These are phyloP conservation scores for Eremochloa ophiuroides DNA, from an alignment of 176 grass and related monocot genomes.

Conservation along the genomic window DNA sequence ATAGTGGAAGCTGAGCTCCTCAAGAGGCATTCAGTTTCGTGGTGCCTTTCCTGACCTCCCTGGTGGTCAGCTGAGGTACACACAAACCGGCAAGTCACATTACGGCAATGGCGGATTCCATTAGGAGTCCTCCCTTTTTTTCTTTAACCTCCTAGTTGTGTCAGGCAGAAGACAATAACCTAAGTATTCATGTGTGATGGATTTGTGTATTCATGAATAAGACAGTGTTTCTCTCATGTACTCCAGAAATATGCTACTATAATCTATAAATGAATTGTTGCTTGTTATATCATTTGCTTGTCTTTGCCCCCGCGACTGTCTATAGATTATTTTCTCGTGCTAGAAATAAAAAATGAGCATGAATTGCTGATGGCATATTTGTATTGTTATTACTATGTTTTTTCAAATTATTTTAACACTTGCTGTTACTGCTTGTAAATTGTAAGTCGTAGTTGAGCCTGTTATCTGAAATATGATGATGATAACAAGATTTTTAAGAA, in stretches of 20 bases:
- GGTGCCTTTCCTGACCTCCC: slow-evolving; percentile 29
- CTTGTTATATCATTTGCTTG: neutral
- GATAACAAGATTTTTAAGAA: neutral
- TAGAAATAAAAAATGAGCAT: neutral
- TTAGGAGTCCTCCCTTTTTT: slow-evolving; percentile 21
- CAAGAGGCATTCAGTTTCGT: slow-evolving; percentile 12
- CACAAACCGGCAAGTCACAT: slow-evolving; percentile 57
- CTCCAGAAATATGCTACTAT: slow-evolving; percentile 14
- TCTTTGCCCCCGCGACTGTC: neutral
- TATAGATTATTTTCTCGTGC: neutral
- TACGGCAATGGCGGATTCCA: slow-evolving; percentile 46
- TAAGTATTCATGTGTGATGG: slow-evolving; percentile 3
- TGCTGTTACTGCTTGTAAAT: neutral
- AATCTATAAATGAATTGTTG: neutral
- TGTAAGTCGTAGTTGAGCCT: neutral
- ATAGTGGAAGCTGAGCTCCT: slow-evolving; percentile 3
- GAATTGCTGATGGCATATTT: neutral
- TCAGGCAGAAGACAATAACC: slow-evolving; percentile 13
- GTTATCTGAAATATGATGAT: neutral
- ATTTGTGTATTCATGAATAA: neutral
- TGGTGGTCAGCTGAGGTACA: slow-evolving; percentile 34
- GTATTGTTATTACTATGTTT: neutral
- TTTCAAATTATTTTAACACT: neutral
- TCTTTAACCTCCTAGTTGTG: slow-evolving; percentile 5
- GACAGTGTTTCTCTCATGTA: slow-evolving; percentile 16